These are phyloP conservation scores for Floccularia luteovirens DNA, from an alignment of 768 basidiomycete genomes.

Conservation along the genomic window DNA sequence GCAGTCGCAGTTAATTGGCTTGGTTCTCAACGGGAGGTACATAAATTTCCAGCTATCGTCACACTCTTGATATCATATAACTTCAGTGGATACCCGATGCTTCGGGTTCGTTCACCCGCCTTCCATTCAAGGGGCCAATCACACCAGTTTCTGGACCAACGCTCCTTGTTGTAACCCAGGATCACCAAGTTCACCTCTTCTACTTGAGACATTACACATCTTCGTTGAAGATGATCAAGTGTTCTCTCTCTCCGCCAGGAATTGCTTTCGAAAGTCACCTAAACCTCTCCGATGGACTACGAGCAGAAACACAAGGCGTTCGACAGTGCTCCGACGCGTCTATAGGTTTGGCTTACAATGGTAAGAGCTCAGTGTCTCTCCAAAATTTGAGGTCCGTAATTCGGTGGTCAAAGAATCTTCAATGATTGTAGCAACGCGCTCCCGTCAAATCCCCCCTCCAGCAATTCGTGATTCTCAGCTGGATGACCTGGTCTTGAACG, in stretches of 20 bases:
- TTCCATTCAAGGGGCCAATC: slow-evolving; percentile 51
- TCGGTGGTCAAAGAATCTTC: slow-evolving; percentile 45
- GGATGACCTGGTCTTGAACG: slow-evolving; percentile 34
- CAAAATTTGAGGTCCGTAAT: no score
- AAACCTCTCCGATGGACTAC: slow-evolving; percentile 17
- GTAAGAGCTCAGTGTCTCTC: slow-evolving; percentile 20
- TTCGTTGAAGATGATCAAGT: slow-evolving; percentile 38
- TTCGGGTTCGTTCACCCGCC: slow-evolving; percentile 38
- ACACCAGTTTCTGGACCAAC: slow-evolving; percentile 47
- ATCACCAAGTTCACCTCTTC: slow-evolving; percentile 47
- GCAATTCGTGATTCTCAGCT: slow-evolving; percentile 16
- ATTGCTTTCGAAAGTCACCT: slow-evolving; percentile 24
- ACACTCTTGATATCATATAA: neutral
- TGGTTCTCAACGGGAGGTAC: slow-evolving; percentile 50
- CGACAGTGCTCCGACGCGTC: slow-evolving; percentile 49
- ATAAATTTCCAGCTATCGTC: slow-evolving; percentile 1
- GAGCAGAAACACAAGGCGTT: slow-evolving; percentile 24
- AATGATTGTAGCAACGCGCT: slow-evolving; percentile 57
- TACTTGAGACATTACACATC: slow-evolving; percentile 40
- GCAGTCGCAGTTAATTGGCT: slow-evolving; percentile 62
- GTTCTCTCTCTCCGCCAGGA: slow-evolving; percentile 36
- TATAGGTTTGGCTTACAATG: slow-evolving; percentile 53
- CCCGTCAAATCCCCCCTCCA: slow-evolving; percentile 42
- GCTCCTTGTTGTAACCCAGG: slow-evolving; percentile 58
- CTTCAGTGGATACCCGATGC: slow-evolving; percentile 45